Evolutionary conservation across 208 protist species (phyloP), one percentile per base, ranked within the genome.

Genomic region (Leishmania martiniquensis): DNA sequence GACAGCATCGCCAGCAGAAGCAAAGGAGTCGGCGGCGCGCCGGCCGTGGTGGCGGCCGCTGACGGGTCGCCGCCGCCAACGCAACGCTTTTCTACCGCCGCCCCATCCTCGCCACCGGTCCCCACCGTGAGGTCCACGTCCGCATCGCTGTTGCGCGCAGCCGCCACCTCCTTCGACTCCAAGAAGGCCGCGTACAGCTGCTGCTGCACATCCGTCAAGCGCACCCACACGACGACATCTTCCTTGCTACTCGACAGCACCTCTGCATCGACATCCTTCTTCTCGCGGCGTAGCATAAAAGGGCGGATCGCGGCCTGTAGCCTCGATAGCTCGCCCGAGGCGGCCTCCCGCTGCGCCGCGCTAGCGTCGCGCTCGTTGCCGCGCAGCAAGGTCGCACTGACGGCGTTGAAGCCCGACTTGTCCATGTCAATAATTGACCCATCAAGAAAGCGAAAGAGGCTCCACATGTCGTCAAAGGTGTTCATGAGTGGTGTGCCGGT

Each of bases 401-500:
- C 78, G 22, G 70, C 70, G 49, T 67, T 75, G 72, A 95, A 95
- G 51, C 83, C 74, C 3, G 85, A 59, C 42, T 81, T 78, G 17
- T 60, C 83, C 47, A 74, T 71, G 59, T 70, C 72, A n/a, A 95
- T 42, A 57, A 95, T 93, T 55, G 82, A 76, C 34, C 86, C 87
- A 80, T 97, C 93, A 25, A 95, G 78, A 60, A 95, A 95, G 37
- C 87, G 86, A 65, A 95, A 97, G 69, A 97, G 72, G 62, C 88
- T 92, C 93, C 93, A 97, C 76, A 97, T 84, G 77, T 97, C 93
- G 37, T 90, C 85, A 75, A 97, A 95, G 34, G 82, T 83, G 83
- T 97, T 97, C 93, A 95, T 94, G 34, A 97, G 78, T 12, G 93
- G 93, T 17, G 93, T 97, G 52, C 93, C 93, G 4, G 93, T 95